Base-by-base conservation (phyloP, 202 grass and related monocot species). In the Setaria viridis region DNA sequence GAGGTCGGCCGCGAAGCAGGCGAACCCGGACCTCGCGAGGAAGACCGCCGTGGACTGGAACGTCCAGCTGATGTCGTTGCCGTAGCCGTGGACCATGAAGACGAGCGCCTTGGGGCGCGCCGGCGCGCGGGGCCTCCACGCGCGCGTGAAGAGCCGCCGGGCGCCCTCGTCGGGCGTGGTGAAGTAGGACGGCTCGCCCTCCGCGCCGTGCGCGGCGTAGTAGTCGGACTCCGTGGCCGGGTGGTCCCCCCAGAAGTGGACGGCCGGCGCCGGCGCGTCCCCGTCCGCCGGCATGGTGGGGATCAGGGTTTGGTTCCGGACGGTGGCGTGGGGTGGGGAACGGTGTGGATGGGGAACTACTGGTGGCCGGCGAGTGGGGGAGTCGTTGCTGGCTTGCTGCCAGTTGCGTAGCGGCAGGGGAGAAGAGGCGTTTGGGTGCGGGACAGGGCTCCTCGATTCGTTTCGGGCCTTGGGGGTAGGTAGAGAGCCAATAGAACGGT, bases 31-130 rank as follows among this genome's bases (percentile, higher is more conserved):
- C 69, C 91, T 56, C 37, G 95, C 93, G 41, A 98, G 89, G 88
- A 95, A 98, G 79, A 91, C 66, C 5, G 91, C 84, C 37, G 93
- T 95, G 78, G 81, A 87, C 88, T 95, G 93, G 86, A 98, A 90
- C 73, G 93, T 95, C 95, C 93, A 98, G 88, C 95, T 94, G 54
- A 90, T 80, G 85, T 98, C 95, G 70, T 98, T 95, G 59, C 95
- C 89, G 65, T 98, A 98, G 46, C 95, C 95, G 41, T 98, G 95
- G 81, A 98, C 84, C 93, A 98, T 94, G 90, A 91, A 95, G 29
- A 98, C 70, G 35, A 98, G 72, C 34, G 89, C 95, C 33, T 75
- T 80, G 4, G 91, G 91, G 13, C 74, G 60, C 15, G 64, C 8
- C 46, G 41, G 32, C 32, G 85, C 84, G 30, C 66, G 86, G 72